These are phyloP conservation scores for Mucor indicus DNA, from an alignment of 371 early-diverging fungal genomes.

Conservation along the genomic window DNA sequence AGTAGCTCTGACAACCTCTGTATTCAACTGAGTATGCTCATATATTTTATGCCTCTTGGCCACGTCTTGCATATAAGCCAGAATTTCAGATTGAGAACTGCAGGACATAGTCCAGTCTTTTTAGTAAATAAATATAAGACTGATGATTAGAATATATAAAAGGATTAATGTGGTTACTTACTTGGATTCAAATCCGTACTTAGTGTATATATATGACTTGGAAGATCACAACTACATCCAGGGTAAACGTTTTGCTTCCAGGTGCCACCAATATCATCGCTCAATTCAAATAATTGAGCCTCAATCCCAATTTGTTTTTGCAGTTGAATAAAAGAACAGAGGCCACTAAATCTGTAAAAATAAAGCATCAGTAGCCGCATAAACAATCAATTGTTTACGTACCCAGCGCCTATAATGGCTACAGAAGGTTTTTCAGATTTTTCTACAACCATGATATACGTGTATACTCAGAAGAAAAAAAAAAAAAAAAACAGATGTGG, in stretches of 20 bases:
- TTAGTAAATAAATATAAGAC: no score
- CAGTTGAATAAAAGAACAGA: constrained; percentile 55
- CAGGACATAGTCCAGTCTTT: constrained; percentile 51
- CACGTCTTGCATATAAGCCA: constrained; percentile 44
- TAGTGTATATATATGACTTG: constrained; percentile 54
- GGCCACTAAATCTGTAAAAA: constrained; percentile 50
- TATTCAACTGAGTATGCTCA: constrained; percentile 44
- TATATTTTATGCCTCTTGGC: constrained; percentile 47
- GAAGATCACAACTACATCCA: constrained; percentile 58
- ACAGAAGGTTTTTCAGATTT: constrained; percentile 3
- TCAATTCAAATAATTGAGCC: constrained; percentile 51
- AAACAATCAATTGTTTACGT: no score
- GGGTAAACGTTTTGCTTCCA: constrained; percentile 62
- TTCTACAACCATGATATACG: background rate
- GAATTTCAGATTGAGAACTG: constrained; percentile 48
- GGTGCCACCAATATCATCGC: constrained; percentile 55
- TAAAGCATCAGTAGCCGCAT: no score
- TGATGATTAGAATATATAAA: no score
- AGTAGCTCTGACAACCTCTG: constrained; percentile 34
- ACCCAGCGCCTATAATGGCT: no score
- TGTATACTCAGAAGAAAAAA: background rate
- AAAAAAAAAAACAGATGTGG: background rate
- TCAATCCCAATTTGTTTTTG: constrained; percentile 42
- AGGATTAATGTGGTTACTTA: background rate
- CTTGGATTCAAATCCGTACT: constrained; percentile 42